Base-by-base conservation (phyloP, 2,329 filamentous ascomycete genomes). In the Ceratocystis lukuohia region DNA sequence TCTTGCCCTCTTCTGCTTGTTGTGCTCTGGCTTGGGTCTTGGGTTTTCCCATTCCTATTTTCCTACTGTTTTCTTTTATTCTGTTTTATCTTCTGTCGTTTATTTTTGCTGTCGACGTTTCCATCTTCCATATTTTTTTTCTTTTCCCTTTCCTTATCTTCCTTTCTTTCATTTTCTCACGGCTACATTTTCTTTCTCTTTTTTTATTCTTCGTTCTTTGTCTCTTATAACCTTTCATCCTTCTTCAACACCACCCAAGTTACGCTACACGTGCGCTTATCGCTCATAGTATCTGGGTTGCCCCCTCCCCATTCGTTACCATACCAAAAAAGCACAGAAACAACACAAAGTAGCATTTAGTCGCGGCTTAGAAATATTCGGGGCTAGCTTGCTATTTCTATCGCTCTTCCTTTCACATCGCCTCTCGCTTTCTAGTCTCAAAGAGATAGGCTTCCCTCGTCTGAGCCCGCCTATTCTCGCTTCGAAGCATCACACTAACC, bases 401-500 rank as follows among this genome's bases (percentile, higher is more conserved):
- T 44, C n/a, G 10, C 33, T 45, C 10, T 62, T 22, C 17, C 12
- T 62, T 48, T 33, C 28, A 17, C 56, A 22, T 59, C 28, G 30
- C 10, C 33, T 37, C 17, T 20, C 10, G 17, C 15, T 33, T 4
- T 5, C 20, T 20, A 50, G 20, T 33, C 17, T 33, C 6, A 37
- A 25, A 6, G 10, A 41, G 5, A 61, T n/a, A 53, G 48, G n/a
- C n/a, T 30, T 30, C 25, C 25, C 22, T n/a, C 22, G 7, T 59
- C 56, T 59, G 12, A 12, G 12, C 10, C 28, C n/a, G 25, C 5
- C 74, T 77, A 79, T 48, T 20, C n/a, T 48, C 17, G 17, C 46
- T 48, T 22, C 20, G 17, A n/a, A 22, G 76, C 78, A 76, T 78
- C 77, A 73, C 76, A 75, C 72, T 74, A 74, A 76, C 77, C 76